These are phyloP conservation scores for Candida sanyiensis DNA, from an alignment of 805 yeast genomes.

Conservation along the genomic window DNA sequence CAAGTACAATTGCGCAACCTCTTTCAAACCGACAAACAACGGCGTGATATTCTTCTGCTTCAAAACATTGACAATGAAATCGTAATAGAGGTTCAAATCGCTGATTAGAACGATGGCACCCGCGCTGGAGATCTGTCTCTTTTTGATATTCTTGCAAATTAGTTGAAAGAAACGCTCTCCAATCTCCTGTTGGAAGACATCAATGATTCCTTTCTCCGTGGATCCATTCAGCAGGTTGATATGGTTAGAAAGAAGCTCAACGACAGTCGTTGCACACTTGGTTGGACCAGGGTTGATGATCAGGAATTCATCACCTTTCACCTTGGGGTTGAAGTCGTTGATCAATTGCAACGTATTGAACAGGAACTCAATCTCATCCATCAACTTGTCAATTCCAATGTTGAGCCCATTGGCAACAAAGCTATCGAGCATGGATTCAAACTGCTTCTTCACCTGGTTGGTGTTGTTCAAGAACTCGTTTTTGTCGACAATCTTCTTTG, in stretches of 20 bases:
- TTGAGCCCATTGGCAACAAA: constrained; percentile 91
- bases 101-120: constrained; percentile 82
- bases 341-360: constrained; percentile 51
- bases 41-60: constrained; percentile 67
- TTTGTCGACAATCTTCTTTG: constrained; percentile 52
- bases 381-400: constrained; percentile 83
- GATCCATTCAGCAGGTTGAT: constrained; percentile 69
- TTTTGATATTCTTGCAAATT: constrained; percentile 71
- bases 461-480: constrained; percentile 77
- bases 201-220: constrained; percentile 82
- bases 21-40: constrained; percentile 72
- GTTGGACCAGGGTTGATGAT: constrained; percentile 43
- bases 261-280: constrained; percentile 57
- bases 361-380: constrained; percentile 69
- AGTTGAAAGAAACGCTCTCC: constrained; percentile 79
- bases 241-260: constrained; percentile 61
- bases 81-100: constrained; percentile 75
- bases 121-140: constrained; percentile 62
- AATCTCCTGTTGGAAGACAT: constrained; percentile 90
- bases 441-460: constrained; percentile 69
- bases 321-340: constrained; percentile 54
- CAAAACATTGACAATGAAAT: constrained; percentile 54
- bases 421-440: constrained; percentile 78
- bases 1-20: constrained; percentile 77
- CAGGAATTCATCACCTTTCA: constrained; percentile 12